phyloP scores from a whole-genome alignment of 1,139 yeast genomes.

The Hanseniaspora gamundiae region DNA sequence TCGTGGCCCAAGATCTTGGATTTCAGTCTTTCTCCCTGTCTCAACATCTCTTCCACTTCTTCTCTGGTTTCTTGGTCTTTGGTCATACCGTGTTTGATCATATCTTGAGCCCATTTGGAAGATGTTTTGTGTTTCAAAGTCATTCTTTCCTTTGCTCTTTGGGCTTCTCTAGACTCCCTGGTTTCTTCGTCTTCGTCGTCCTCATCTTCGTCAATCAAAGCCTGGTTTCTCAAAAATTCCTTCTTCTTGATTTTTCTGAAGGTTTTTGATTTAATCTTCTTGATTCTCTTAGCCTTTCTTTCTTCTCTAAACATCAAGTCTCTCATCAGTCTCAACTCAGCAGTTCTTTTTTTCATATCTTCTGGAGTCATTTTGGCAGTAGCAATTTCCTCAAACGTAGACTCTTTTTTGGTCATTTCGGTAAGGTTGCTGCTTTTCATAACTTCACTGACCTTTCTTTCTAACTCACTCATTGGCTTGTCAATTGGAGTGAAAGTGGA shows the following conservation, averaged over 20 bases:
- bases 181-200: conserved; percentile 41
- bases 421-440: conserved; percentile 52
- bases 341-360: conserved; percentile 65
- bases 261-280: conserved; percentile 87
- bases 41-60: conserved; percentile 88
- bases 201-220: conserved; percentile 51
- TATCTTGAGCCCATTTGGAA: conserved; percentile 80
- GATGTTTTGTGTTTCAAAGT: conserved; percentile 78
- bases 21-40: conserved; percentile 71
- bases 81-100: conserved; percentile 82
- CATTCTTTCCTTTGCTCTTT: conserved; percentile 88
- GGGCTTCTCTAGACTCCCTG: conserved; percentile 54
- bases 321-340: conserved; percentile 81
- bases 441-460: conserved; percentile 49
- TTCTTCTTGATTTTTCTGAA: conserved; percentile 80
- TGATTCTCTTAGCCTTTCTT: conserved; percentile 76
- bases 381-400: conserved; percentile 71
- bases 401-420: conserved; percentile 57
- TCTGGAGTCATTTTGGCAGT: conserved; percentile 73
- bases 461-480: conserved; percentile 48
- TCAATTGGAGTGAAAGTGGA: conserved; percentile 44
- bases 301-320: conserved; percentile 95
- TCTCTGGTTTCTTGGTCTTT: conserved; percentile 75
- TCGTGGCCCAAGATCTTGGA: conserved; percentile 61
- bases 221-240: conserved; percentile 61